A percentile compares a stretch with the other conserved stretches of the same genome.
Evolutionary conservation across 192 early-diverging fungal genomes (phyloP).

Genomic region (Entomortierella parvispora): DNA sequence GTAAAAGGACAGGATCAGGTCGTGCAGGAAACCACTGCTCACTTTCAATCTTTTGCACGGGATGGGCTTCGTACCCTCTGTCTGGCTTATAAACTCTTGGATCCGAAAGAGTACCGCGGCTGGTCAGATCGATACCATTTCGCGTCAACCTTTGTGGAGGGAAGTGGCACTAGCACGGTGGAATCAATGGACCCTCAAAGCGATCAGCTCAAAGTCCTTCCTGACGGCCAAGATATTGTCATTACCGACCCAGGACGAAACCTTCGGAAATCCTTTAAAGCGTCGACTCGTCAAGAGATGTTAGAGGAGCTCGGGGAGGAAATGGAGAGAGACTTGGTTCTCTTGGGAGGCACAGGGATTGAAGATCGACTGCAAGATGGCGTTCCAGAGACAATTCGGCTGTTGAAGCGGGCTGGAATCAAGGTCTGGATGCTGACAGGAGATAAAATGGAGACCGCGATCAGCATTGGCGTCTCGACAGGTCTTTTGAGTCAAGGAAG

Average conservation of each 20-base stretch:
- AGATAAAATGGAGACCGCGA: constrained; percentile 85
- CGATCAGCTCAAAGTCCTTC: neutral
- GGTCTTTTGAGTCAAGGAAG: constrained; percentile 62
- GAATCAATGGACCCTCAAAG: neutral
- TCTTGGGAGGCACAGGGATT: constrained; percentile 82
- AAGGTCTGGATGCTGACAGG: constrained; percentile 87
- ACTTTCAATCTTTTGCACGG: constrained; percentile 86
- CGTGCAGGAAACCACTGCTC: constrained; percentile 67
- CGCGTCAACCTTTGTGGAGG: constrained; percentile 3
- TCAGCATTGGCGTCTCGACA: constrained; percentile 83
- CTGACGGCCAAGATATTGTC: no score
- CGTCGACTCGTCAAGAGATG: constrained; percentile 4
- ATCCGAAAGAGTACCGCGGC: constrained; percentile 61
- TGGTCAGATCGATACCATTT: constrained; percentile 60
- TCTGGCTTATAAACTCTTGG: constrained; percentile 67
- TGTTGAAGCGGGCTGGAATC: constrained; percentile 70
- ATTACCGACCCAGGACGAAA: no score
- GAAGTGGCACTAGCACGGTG: neutral
- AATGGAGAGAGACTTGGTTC: constrained; percentile 67
- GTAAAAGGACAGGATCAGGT: constrained; percentile 63
- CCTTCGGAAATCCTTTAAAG: neutral
- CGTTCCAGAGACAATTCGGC: constrained; percentile 77
- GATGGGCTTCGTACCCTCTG: constrained; percentile 81
- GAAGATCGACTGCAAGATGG: constrained; percentile 84
- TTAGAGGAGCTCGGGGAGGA: constrained; percentile 50